Evolutionary conservation across 257 asterid species (phyloP).

Genomic region (Leptodermis oblonga): DNA sequence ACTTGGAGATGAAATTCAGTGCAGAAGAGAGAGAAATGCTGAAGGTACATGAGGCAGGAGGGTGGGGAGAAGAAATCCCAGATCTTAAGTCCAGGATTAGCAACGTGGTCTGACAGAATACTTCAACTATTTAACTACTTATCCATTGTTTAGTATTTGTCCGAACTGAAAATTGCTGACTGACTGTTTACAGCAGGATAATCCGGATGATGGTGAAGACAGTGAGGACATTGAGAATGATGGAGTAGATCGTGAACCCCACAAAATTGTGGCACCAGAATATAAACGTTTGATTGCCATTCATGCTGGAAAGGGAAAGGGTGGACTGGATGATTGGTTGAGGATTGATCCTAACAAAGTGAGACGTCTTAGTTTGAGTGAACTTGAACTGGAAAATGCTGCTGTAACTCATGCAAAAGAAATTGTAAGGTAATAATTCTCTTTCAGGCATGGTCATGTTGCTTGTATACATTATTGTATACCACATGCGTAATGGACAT

Average conservation of each 20-base stretch:
- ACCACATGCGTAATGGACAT: background rate
- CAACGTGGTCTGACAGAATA: slow-evolving; percentile 36
- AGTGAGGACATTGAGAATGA: slow-evolving; percentile 45
- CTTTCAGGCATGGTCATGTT: background rate
- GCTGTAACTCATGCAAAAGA: slow-evolving; percentile 34
- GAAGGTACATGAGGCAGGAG: slow-evolving; percentile 29
- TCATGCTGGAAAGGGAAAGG: slow-evolving; percentile 76
- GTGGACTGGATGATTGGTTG: slow-evolving; percentile 57
- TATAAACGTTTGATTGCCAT: slow-evolving; percentile 67
- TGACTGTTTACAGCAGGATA: slow-evolving; percentile 34
- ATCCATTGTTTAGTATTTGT: background rate
- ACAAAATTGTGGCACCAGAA: slow-evolving; percentile 48
- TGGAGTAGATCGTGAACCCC: slow-evolving; percentile 34
- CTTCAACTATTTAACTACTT: background rate
- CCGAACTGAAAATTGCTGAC: background rate
- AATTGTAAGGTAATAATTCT: slow-evolving; percentile 52
- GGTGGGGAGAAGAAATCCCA: slow-evolving; percentile 41
- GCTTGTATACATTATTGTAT: background rate
- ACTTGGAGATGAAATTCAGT: slow-evolving; percentile 35
- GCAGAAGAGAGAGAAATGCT: slow-evolving; percentile 21
- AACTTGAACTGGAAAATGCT: slow-evolving; percentile 58
- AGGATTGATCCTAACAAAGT: slow-evolving; percentile 46
- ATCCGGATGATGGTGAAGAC: slow-evolving; percentile 30
- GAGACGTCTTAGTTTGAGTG: slow-evolving; percentile 82
- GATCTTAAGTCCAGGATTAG: slow-evolving; percentile 17